A percentile compares a stretch with the other conserved stretches of the same genome.
Evolutionary conservation across 148 eudicot species (phyloP).

Genomic region (Rhododendron molle): DNA sequence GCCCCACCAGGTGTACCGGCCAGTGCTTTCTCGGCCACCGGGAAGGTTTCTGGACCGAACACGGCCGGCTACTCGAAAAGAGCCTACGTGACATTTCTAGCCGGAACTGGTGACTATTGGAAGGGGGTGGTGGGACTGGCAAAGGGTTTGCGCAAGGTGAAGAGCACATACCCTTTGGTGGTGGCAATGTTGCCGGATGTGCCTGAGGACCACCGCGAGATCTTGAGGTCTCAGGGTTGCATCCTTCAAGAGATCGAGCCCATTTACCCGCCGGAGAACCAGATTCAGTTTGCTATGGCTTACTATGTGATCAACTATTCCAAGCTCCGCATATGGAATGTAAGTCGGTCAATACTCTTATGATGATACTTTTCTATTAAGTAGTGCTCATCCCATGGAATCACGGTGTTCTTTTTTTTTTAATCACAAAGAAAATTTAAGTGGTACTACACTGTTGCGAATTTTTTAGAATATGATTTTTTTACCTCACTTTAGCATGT

Average conservation of each 20-base stretch:
- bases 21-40: background rate
- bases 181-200: constrained; percentile 47
- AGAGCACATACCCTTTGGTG: constrained; percentile 35
- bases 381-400: background rate
- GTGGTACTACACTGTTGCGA: background rate
- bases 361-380: background rate
- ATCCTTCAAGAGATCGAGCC: constrained; percentile 42
- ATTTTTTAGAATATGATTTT: background rate
- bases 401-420: background rate
- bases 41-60: background rate
- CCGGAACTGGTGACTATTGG: constrained; percentile 42
- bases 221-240: constrained; percentile 39
- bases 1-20: background rate
- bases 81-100: constrained; percentile 43
- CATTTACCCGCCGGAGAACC: constrained; percentile 36
- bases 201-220: constrained; percentile 37
- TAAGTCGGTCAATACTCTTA: constrained; percentile 4
- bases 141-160: constrained; percentile 36
- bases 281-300: constrained; percentile 43
- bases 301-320: constrained; percentile 56
- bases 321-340: constrained; percentile 48
- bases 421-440: background rate
- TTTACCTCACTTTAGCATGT: background rate
- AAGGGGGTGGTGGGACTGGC: constrained; percentile 53
- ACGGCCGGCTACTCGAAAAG: constrained; percentile 3